Base-by-base conservation (phyloP, 805 yeast species). In the Komagataella populi region DNA sequence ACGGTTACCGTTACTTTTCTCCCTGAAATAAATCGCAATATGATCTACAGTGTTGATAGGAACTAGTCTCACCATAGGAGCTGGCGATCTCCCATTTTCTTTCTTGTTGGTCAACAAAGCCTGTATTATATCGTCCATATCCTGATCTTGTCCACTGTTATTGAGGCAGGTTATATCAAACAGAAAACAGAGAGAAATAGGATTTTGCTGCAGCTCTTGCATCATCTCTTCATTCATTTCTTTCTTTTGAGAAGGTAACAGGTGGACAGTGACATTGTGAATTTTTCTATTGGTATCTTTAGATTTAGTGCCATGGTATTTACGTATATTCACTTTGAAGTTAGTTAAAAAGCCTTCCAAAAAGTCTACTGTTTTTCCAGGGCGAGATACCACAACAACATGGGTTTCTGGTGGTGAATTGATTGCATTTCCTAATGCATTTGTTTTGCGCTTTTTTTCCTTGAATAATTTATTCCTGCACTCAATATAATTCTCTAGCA, bases 11-110 rank as follows among this genome's bases (percentile, higher is more conserved):
- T 68, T 61, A 39, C 69, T 65, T 57, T 64, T 57, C 55, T 67
- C 53, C 53, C 63, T 60, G 70, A 80, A 76, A 58, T 73, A 69
- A 53, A 75, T 60, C 55, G 80, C 78, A 55, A 88, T 81, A 62
- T 91, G 98, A 58, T 91, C 96, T 23, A 87, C 80, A 2, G 95
- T 83, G 59, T 87, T 83, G 53, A 83, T 77, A 1, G 96, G 84
- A 3, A 87, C 80, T 22, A 91, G 68, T 44, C 91, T 69, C 23
- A 91, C 60, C 4, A 87, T 68, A 7, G 87, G 83, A 0, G 84
- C 76, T 7, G 59, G 62, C 23, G 22, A 17, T 4, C 30, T 30
- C 3, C 20, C 6, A 12, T 12, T 20, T 16, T 44, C 23, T 3
- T 22, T 17, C 12, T 23, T 20, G 22, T 43, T 49, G 17, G 14